These are phyloP conservation scores for Neophaeococcomyces aloes DNA, from an alignment of 2,329 filamentous ascomycete species.

Conservation along the genomic window DNA sequence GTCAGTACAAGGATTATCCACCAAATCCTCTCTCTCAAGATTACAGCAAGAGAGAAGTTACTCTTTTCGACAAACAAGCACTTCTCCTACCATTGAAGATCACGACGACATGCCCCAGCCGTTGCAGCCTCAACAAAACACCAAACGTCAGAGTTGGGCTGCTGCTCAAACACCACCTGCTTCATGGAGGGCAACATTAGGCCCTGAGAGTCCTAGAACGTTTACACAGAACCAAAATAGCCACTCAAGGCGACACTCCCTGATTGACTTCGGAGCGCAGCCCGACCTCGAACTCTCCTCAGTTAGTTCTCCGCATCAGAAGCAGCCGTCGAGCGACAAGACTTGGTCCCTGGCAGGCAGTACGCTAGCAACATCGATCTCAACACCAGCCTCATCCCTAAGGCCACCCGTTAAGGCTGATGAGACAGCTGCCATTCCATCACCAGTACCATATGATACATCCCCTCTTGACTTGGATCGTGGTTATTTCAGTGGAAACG, in stretches of 20 bases:
- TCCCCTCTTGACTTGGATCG: constrained; percentile 58
- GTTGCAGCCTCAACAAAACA: constrained; percentile 2
- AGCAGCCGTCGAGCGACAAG: constrained; percentile 49
- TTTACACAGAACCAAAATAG: constrained; percentile 54
- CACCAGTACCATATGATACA: constrained; percentile 25
- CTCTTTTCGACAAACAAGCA: constrained; percentile 23
- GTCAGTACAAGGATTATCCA: constrained; percentile 29
- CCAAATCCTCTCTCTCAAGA: constrained; percentile 24
- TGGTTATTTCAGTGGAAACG: constrained; percentile 87
- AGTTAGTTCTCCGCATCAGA: constrained; percentile 36
- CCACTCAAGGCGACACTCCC: constrained; percentile 78
- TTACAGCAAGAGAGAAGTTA: too few species aligned
- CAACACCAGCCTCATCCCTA: constrained; percentile 21
- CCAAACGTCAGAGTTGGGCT: constrained; percentile 4
- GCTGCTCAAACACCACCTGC: constrained; percentile 32
- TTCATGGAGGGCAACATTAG: constrained; percentile 33
- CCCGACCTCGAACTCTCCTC: constrained; percentile 22
- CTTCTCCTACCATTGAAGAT: constrained; percentile 30
- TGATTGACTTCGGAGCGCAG: constrained; percentile 56
- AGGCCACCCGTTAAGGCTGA: neutral
- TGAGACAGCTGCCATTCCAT: constrained; percentile 23
- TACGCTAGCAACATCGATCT: constrained; percentile 24
- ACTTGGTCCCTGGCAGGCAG: constrained; percentile 45
- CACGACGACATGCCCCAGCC: constrained; percentile 26
- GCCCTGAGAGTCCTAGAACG: constrained; percentile 55